A percentile compares a stretch with the other conserved stretches of the same genome.
phyloP scores from a whole-genome alignment of 805 yeast genomes.

The Ogataea pini region DNA sequence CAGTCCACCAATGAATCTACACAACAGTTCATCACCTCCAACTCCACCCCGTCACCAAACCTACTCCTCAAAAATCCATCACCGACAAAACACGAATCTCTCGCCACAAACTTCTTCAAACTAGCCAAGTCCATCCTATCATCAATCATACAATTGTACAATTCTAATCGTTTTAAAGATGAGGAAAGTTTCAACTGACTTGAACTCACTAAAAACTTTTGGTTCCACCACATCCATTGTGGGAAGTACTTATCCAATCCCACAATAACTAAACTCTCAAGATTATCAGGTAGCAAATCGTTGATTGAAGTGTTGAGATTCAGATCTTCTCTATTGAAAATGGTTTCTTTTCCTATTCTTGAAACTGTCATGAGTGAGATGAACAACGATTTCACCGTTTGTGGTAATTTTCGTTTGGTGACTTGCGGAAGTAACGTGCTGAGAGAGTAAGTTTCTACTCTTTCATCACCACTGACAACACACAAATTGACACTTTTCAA shows the following conservation, averaged over 20 bases:
- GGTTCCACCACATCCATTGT: conserved; percentile 21
- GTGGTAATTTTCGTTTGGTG: conserved; percentile 9
- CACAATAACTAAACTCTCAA: conserved; percentile 6
- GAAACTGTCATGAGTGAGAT: conserved; percentile 10
- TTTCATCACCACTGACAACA: conserved; percentile 15
- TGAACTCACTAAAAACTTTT: conserved; percentile 11
- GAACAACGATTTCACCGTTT: conserved; percentile 3
- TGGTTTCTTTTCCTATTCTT: conserved; percentile 14
- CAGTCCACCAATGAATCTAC: not conserved
- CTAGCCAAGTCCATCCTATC: conserved; percentile 7
- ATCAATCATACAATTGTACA: conserved; percentile 15
- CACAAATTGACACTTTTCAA: conserved; percentile 1
- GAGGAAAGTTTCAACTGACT: conserved; percentile 7
- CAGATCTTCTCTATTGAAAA: conserved; percentile 10
- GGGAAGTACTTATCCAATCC: conserved; percentile 18
- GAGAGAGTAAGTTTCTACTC: conserved; percentile 9
- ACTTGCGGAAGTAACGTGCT: conserved; percentile 9
- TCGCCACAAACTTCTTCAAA: conserved; percentile 3
- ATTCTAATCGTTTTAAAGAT: conserved; percentile 4
- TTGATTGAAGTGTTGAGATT: conserved; percentile 9
- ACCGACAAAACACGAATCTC: conserved; percentile 14
- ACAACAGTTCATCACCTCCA: conserved; percentile 2
- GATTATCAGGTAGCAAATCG: conserved; percentile 8
- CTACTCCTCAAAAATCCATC: conserved; percentile 5
- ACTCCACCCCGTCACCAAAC: not conserved